Conservation (phyloP, 306 rosid species). For the Lathyrus tuberosus region DNA sequence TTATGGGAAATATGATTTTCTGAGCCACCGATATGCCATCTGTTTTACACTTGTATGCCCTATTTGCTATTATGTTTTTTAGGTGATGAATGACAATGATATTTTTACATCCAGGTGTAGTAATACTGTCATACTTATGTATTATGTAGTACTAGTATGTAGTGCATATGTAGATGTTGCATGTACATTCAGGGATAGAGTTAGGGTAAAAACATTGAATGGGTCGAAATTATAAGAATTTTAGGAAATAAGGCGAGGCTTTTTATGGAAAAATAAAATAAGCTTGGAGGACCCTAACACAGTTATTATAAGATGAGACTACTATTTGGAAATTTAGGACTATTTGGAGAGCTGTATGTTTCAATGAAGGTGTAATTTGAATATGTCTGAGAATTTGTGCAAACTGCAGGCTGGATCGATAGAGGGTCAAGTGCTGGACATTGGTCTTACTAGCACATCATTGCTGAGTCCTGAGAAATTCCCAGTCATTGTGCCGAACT, state of each 20-base stretch:
- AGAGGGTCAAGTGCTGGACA: conserved; percentile 94
- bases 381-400: conserved; percentile 24
- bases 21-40: conserved; percentile 9
- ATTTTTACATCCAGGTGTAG: too few species aligned
- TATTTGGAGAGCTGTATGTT: conserved; percentile 15
- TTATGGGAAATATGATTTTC: conserved; percentile 18
- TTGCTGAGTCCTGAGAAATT: conserved; percentile 86
- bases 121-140: too few species aligned
- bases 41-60: conserved; percentile 23
- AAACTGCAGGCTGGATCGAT: conserved; percentile 80
- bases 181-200: conserved; percentile 10
- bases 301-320: conserved; percentile 1
- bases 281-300: neutral
- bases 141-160: neutral
- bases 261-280: conserved; percentile 14
- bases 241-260: neutral
- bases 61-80: neutral
- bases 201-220: conserved; percentile 25
- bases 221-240: neutral
- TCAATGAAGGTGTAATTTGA: conserved; percentile 8
- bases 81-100: too few species aligned
- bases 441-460: conserved; percentile 87
- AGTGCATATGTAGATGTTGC: conserved; percentile 14
- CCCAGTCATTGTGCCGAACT: conserved; percentile 86
- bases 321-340: conserved; percentile 7